Percentiles rank a stretch among this genome's conserved stretches.
phyloP scores from a whole-genome alignment of 306 rosid genomes.

The Cucurbita pepo region DNA sequence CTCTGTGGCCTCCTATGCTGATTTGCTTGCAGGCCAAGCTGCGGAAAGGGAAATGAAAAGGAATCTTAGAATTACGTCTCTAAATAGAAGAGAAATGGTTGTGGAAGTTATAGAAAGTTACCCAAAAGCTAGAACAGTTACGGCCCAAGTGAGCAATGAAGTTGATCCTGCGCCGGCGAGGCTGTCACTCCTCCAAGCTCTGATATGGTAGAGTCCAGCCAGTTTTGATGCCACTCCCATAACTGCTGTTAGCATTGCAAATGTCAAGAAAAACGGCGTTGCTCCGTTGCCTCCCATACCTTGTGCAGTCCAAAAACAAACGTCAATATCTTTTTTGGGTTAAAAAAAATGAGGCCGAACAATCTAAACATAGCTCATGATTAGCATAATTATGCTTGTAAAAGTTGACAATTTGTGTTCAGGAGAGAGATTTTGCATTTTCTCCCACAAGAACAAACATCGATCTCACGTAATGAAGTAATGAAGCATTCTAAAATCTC shows the following conservation, averaged over 20 bases:
- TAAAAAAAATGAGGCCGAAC: too few species aligned
- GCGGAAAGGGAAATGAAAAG: not conserved
- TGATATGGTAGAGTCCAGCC: constrained; percentile 52
- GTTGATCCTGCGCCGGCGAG: constrained; percentile 62
- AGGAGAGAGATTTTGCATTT: too few species aligned
- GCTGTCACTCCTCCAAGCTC: constrained; percentile 83
- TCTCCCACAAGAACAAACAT: too few species aligned
- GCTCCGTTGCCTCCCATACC: constrained; percentile 92
- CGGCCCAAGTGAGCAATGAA: constrained; percentile 60
- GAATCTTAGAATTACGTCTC: too few species aligned
- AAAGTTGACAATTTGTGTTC: too few species aligned
- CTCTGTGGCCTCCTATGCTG: constrained; percentile 64
- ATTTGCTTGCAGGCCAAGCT: constrained; percentile 87
- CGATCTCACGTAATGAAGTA: too few species aligned
- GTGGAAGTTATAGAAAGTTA: not conserved
- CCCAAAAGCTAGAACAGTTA: constrained; percentile 59
- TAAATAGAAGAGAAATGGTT: too few species aligned
- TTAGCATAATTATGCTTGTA: too few species aligned
- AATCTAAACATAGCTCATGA: too few species aligned
- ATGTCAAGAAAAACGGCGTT: constrained; percentile 48
- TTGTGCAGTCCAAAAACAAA: not conserved
- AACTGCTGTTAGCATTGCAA: constrained; percentile 45
- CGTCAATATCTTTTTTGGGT: not conserved
- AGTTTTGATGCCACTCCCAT: constrained; percentile 60
- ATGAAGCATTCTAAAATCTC: too few species aligned